Evolutionary conservation across 2,329 filamentous ascomycete genomes (phyloP), one percentile per base, ranked within the genome.

Genomic region (Aspergillus eucalypticola): DNA sequence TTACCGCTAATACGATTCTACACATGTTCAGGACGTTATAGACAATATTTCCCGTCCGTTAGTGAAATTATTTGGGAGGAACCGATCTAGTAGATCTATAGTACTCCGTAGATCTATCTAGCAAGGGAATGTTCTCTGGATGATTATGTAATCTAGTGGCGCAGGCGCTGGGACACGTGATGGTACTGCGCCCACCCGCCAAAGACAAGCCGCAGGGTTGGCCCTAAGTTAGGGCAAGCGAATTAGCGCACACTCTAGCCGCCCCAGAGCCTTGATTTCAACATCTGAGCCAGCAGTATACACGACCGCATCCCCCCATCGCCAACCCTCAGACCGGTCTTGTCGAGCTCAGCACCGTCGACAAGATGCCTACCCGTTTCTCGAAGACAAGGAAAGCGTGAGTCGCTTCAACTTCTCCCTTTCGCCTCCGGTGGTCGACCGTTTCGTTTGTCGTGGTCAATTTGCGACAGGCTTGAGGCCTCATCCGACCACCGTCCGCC

Each of bases 291-390:
- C 63, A 67, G 66, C 66, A 69, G 66, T 64, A 69, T 67, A 62
- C 61, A 66, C 67, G 69, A 69, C 66, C 68, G 68, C 67, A 68
- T 68, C 67, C 69, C 70, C 66, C 64, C 64, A 75, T 74, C 73
- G 73, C 72, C 73, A 72, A 69, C 64, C 67, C 65, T 67, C 66
- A 71, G 64, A 70, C 68, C 71, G 71, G 70, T 73, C 74, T 77
- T 76, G 75, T 76, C 73, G 75, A 70, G 65, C 64, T 69, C 70
- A 75, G 68, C 69, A 71, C 68, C 72, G 67, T 71, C 76, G 76
- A 76, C 78, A 79, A 78, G 72, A 81, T 81, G 79, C 79, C 79
- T 78, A 81, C 79, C 74, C 78, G 79, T 76, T 75, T 81, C 70
- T 76, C 78, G 60, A 80, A 81, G 75, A 81, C 79, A 69, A 75